phyloP scores from a whole-genome alignment of 768 basidiomycete genomes.

The Phallus indusiatus region DNA sequence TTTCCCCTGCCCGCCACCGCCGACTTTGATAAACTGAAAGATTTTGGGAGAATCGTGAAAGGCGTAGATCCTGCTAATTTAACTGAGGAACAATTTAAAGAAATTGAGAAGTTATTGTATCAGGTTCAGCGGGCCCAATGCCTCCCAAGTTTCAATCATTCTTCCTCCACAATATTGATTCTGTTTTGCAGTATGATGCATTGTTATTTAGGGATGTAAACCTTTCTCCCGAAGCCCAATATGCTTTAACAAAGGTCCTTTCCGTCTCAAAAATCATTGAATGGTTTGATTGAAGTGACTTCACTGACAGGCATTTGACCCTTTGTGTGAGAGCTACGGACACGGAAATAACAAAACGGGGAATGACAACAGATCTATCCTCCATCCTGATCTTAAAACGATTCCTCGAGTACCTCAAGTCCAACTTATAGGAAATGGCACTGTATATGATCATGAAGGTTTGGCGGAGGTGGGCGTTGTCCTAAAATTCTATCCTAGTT shows the following conservation, averaged over 20 bases:
- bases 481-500: background rate
- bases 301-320: slow-evolving; percentile 77
- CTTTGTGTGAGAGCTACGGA: slow-evolving; percentile 54
- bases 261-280: background rate
- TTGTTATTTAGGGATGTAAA: slow-evolving; percentile 66
- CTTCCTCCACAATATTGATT: background rate
- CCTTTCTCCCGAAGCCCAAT: slow-evolving; percentile 75
- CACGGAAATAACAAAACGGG: slow-evolving; percentile 87
- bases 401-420: slow-evolving; percentile 85
- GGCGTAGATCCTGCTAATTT: slow-evolving; percentile 56
- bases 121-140: slow-evolving; percentile 35
- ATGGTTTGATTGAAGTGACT: background rate
- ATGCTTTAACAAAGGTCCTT: slow-evolving; percentile 71
- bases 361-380: slow-evolving; percentile 63
- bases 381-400: slow-evolving; percentile 85
- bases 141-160: background rate
- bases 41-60: slow-evolving; percentile 72
- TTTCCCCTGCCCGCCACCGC: slow-evolving; percentile 67
- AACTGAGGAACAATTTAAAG: slow-evolving; percentile 48
- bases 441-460: slow-evolving; percentile 71
- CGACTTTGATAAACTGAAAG: slow-evolving; percentile 51
- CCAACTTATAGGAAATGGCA: slow-evolving; percentile 87
- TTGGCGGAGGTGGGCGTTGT: slow-evolving; percentile 38
- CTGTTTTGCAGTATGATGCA: slow-evolving; percentile 44
- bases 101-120: slow-evolving; percentile 67